Conservation (phyloP, 2,329 filamentous ascomycete species). For the Sordariomycetes sp. region DNA sequence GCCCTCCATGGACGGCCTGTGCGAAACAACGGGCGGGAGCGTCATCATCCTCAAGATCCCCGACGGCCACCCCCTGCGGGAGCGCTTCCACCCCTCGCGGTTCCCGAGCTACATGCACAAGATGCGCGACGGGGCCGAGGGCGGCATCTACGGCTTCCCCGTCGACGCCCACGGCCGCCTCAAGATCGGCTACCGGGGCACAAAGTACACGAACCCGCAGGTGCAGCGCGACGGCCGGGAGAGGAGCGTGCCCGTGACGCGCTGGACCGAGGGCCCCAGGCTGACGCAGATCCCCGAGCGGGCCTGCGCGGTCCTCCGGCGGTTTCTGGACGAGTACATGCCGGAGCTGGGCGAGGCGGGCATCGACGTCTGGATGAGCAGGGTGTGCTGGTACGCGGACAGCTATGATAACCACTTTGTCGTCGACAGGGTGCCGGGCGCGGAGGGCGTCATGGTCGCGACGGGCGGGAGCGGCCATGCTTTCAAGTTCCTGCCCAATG, state of each 20-base stretch:
- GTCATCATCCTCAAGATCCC: constrained; percentile 9
- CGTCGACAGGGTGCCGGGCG: constrained; percentile 31
- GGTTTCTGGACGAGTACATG: constrained; percentile 28
- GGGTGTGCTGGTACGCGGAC: constrained; percentile 9
- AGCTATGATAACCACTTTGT: constrained; percentile 12
- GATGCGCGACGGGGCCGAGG: constrained; percentile 15
- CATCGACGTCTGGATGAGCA: constrained; percentile 23
- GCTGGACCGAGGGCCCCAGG: constrained; percentile 18
- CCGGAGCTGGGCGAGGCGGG: constrained; percentile 27
- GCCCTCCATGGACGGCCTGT: constrained; percentile 8
- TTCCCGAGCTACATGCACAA: constrained; percentile 13
- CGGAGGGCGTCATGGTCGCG: constrained; percentile 48
- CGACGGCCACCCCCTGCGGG: constrained; percentile 2
- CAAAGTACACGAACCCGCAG: constrained; percentile 37
- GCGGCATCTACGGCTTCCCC: constrained; percentile 39
- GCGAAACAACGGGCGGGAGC: constrained; percentile 10
- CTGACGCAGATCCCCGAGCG: constrained; percentile 15
- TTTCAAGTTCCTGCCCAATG: constrained; percentile 49
- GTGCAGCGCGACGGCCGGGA: constrained; percentile 22
- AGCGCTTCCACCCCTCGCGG: constrained; percentile 7
- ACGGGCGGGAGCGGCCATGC: constrained; percentile 51
- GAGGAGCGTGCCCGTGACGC: constrained; percentile 29
- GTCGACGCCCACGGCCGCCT: constrained; percentile 29
- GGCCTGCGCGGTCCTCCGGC: constrained; percentile 15
- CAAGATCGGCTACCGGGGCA: constrained; percentile 40